Percentiles rank a stretch among this genome's conserved stretches.
These are phyloP conservation scores for Coccomyxa sp. DNA, from an alignment of 139 green algal genomes.

Conservation along the genomic window DNA sequence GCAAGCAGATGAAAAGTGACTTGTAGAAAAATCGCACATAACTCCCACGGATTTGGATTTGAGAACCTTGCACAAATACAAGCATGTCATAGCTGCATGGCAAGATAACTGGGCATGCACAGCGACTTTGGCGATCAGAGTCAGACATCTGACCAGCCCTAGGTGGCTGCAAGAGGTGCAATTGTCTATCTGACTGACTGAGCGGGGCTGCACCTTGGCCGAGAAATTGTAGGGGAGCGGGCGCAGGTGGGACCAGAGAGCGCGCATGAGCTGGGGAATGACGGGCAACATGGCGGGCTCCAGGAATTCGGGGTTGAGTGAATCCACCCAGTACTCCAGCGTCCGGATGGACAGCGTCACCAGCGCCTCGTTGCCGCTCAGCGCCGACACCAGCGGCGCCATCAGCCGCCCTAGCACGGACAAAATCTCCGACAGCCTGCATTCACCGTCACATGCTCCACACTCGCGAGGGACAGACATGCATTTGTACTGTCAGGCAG, in stretches of 20 bases:
- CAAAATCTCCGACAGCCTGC: conserved; percentile 65
- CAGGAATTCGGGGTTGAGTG: conserved; percentile 91
- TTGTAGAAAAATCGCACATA: background rate
- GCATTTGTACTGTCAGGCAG: background rate
- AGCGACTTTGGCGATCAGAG: no score
- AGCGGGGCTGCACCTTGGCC: conserved; percentile 43
- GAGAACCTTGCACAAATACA: no score
- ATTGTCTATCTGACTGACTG: background rate
- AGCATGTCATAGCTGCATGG: no score
- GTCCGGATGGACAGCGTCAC: conserved; percentile 60
- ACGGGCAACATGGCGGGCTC: conserved; percentile 82
- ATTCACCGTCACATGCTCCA: no score
- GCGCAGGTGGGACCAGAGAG: conserved; percentile 82
- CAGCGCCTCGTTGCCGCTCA: conserved; percentile 53
- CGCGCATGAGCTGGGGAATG: conserved; percentile 68
- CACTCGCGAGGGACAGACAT: no score
- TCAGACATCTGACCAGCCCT: no score
- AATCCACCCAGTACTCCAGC: conserved; percentile 92
- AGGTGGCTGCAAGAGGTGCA: no score
- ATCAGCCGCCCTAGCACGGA: conserved; percentile 79
- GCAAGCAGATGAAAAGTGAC: background rate
- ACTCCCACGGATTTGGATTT: background rate
- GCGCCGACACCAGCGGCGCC: conserved; percentile 69
- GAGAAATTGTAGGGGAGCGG: conserved; percentile 66
- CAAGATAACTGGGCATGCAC: no score